phyloP scores from a whole-genome alignment of 2,329 filamentous ascomycete species.

The Colletotrichum sp. region DNA sequence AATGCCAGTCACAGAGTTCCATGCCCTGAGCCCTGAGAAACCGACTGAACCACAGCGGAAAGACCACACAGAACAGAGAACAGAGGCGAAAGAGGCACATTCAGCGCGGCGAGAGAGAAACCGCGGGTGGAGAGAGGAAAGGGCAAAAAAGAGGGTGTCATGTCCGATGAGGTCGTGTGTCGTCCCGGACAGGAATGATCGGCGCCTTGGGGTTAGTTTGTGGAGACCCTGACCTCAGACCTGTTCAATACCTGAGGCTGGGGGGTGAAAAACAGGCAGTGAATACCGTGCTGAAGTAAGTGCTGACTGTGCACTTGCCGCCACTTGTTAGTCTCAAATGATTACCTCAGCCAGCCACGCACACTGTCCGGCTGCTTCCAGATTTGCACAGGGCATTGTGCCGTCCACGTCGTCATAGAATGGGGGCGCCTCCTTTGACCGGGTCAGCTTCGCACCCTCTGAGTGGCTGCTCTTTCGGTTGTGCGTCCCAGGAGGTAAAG shows the following conservation, averaged over 20 bases:
- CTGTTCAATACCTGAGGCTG: constrained; percentile 8
- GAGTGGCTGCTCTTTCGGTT: neutral
- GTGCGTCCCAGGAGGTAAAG: neutral
- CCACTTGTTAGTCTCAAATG: neutral
- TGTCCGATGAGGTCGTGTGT: constrained; percentile 24
- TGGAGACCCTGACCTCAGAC: constrained; percentile 21
- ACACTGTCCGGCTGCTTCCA: neutral
- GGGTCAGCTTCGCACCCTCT: neutral
- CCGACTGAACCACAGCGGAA: neutral
- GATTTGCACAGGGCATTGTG: neutral
- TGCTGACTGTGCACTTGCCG: neutral
- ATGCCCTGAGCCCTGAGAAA: neutral
- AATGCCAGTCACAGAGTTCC: neutral
- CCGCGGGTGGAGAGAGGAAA: neutral
- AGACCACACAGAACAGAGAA: neutral
- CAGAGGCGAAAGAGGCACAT: neutral
- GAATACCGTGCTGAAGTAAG: neutral
- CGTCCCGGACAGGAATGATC: constrained; percentile 20
- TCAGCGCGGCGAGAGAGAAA: neutral
- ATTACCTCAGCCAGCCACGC: neutral
- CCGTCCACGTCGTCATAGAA: constrained; percentile 13
- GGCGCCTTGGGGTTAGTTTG: neutral
- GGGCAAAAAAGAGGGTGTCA: constrained; percentile 3
- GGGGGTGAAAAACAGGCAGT: neutral
- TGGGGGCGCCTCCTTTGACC: constrained; percentile 2